Conservation (phyloP, 352 stramenopile species). For the Peronospora belbahrii region DNA sequence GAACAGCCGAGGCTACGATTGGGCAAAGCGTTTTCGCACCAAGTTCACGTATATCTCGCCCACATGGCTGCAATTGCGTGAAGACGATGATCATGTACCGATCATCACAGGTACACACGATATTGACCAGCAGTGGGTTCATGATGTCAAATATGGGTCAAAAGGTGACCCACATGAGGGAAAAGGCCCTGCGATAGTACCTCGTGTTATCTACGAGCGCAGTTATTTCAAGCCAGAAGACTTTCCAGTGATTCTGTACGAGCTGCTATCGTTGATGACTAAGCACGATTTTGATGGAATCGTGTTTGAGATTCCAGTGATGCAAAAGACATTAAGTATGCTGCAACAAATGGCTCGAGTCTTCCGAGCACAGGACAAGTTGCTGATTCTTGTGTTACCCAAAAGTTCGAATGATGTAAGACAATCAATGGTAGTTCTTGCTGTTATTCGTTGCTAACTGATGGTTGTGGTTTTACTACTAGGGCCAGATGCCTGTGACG, state of each 20-base stretch:
- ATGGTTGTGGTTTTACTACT: not conserved
- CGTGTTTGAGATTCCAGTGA: constrained; percentile 74
- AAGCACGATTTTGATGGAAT: constrained; percentile 56
- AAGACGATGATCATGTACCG: constrained; percentile 37
- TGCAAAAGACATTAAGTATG: constrained; percentile 48
- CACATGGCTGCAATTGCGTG: constrained; percentile 75
- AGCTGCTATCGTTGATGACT: constrained; percentile 35
- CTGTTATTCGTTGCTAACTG: not conserved
- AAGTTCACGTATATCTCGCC: constrained; percentile 77
- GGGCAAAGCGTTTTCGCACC: constrained; percentile 52
- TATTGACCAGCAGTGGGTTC: constrained; percentile 55
- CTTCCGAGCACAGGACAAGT: constrained; percentile 36
- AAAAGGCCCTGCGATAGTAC: constrained; percentile 44
- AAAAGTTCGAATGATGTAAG: constrained; percentile 47
- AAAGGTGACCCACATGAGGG: constrained; percentile 4
- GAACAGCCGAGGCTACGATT: constrained; percentile 73
- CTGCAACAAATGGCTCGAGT: constrained; percentile 46
- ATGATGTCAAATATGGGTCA: constrained; percentile 30
- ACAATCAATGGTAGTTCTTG: not conserved
- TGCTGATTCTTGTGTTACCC: constrained; percentile 60
- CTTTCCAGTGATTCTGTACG: constrained; percentile 43
- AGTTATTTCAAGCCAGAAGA: constrained; percentile 46
- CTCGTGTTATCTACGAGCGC: constrained; percentile 74
- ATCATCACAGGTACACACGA: constrained; percentile 67
- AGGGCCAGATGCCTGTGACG: constrained; percentile 47